A percentile compares a stretch with the other conserved stretches of the same genome.
phyloP scores from a whole-genome alignment of 345 rosid genomes.

The Geranium brycei region DNA sequence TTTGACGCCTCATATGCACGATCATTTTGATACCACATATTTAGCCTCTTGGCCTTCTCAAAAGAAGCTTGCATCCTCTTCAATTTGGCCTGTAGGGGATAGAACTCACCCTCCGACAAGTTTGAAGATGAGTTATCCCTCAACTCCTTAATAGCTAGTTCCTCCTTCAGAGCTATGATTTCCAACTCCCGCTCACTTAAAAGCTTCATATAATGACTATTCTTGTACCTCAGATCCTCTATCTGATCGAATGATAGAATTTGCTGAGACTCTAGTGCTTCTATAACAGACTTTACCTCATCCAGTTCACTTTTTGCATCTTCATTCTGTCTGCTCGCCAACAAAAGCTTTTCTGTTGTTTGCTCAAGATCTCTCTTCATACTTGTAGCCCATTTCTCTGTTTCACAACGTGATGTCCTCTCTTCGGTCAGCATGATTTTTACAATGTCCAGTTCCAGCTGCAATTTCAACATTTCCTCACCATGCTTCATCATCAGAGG shows the following conservation, averaged over 20 bases:
- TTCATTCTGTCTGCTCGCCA: constrained; percentile 34
- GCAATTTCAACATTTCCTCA: constrained; percentile 65
- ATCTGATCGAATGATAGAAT: constrained; percentile 48
- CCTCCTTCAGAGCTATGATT: constrained; percentile 37
- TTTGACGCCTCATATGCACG: constrained; percentile 47
- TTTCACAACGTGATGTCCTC: constrained; percentile 33
- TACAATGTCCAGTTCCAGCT: constrained; percentile 72
- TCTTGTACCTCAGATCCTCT: constrained; percentile 47
- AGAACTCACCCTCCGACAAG: constrained; percentile 19
- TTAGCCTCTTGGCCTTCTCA: constrained; percentile 67
- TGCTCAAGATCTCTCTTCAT: constrained; percentile 44
- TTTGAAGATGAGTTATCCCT: constrained; percentile 27
- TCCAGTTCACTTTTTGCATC: constrained; percentile 34
- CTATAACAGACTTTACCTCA: constrained; percentile 56
- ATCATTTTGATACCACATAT: constrained; percentile 53
- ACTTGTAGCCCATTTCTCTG: constrained; percentile 31
- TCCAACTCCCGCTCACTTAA: constrained; percentile 44
- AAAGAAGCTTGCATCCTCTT: constrained; percentile 82
- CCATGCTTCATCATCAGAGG: constrained; percentile 26
- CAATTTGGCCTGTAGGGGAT: constrained; percentile 37
- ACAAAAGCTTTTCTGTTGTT: constrained; percentile 27
- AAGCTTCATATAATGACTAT: constrained; percentile 33
- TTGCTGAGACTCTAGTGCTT: constrained; percentile 79
- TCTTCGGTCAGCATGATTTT: constrained; percentile 77
- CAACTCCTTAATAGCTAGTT: constrained; percentile 32